Conservation (phyloP, 225 moss, liverwort and hornwort genomes). For the Asterella californica region DNA sequence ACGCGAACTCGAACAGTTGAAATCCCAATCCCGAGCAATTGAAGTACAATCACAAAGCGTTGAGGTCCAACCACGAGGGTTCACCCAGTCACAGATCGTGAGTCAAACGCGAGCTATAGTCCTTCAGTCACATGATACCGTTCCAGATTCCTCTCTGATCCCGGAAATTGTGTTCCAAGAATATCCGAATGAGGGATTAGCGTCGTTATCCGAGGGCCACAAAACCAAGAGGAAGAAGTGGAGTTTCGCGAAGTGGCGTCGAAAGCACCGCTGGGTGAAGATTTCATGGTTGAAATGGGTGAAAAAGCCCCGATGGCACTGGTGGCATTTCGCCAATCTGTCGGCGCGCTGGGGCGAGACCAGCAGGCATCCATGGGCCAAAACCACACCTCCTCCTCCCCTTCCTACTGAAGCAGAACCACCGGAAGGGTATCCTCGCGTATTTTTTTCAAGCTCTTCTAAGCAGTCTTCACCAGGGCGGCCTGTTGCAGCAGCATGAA, state of each 20-base stretch:
- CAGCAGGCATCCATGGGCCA: background rate
- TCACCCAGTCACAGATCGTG: background rate
- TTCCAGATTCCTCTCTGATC: background rate
- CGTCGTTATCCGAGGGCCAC: background rate
- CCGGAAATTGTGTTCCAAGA: background rate
- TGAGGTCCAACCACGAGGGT: background rate
- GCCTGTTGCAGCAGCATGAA: background rate
- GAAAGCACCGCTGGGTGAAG: slow-evolving; percentile 1
- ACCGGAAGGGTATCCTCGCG: background rate
- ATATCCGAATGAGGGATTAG: background rate
- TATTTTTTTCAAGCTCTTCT: too few species aligned
- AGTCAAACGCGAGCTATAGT: background rate
- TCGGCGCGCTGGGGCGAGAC: slow-evolving; percentile 1
- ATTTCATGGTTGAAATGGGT: slow-evolving; percentile 10
- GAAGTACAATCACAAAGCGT: background rate
- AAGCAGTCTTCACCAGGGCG: background rate
- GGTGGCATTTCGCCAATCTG: slow-evolving; percentile 13
- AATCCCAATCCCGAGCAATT: background rate
- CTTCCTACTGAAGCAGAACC: background rate
- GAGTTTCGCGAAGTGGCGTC: background rate
- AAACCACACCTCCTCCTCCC: background rate
- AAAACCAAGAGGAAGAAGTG: background rate
- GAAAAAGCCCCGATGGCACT: slow-evolving; percentile 15
- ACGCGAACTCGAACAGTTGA: background rate
- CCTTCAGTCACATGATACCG: background rate